Conservation (phyloP, 2,329 filamentous ascomycete species). For the Aspergillus aculeatinus region DNA sequence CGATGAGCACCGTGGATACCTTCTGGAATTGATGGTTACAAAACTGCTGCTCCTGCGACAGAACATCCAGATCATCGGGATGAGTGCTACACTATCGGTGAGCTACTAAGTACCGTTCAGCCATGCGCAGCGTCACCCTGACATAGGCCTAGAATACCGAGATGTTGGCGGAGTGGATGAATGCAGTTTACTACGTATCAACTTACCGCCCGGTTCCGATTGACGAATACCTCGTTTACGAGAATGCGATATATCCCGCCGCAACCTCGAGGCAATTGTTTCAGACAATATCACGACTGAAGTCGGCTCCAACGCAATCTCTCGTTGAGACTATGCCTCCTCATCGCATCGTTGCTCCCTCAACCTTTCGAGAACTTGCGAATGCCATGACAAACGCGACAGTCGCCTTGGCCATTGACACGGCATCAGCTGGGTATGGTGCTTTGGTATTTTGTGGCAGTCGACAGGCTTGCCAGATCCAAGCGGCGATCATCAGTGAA, state of each 20-base stretch:
- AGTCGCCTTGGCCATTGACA: constrained; percentile 67
- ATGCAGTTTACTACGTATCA: constrained; percentile 70
- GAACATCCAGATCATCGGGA: constrained; percentile 69
- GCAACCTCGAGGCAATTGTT: constrained; percentile 59
- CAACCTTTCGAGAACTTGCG: constrained; percentile 60
- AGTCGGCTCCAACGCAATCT: constrained; percentile 26
- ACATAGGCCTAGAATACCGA: constrained; percentile 62
- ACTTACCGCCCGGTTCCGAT: constrained; percentile 73
- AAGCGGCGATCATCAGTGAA: constrained; percentile 66
- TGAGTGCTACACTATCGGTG: constrained; percentile 76
- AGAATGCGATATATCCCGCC: constrained; percentile 65
- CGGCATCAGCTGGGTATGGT: constrained; percentile 66
- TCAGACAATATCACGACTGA: constrained; percentile 57
- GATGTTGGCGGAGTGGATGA: constrained; percentile 67
- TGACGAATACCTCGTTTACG: constrained; percentile 71
- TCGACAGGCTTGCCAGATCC: constrained; percentile 64
- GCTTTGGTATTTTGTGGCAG: constrained; percentile 73
- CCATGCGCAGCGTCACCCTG: constrained; percentile 5
- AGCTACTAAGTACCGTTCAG: constrained; percentile 21
- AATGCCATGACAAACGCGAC: constrained; percentile 69
- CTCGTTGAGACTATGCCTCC: constrained; percentile 36
- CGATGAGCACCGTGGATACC: constrained; percentile 71
- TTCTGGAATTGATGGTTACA: constrained; percentile 71
- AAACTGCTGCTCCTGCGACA: constrained; percentile 70
- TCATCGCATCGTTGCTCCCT: constrained; percentile 53